Conservation (phyloP, 768 basidiomycete species). For the Hydnomerulius pinastri region DNA sequence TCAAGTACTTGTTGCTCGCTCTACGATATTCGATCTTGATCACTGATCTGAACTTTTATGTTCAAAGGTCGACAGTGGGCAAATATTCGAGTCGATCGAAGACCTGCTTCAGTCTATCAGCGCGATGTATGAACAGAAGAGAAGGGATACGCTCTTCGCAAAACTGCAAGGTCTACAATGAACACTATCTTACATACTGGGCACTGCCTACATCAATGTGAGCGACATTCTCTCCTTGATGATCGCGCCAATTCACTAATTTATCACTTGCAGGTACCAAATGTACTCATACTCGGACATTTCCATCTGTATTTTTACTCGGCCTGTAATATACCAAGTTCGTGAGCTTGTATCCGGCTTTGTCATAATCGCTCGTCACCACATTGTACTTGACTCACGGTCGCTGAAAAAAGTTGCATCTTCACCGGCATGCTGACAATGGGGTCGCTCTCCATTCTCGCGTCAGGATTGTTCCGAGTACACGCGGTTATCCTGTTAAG, state of each 20-base stretch:
- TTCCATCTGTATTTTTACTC: constrained; percentile 15
- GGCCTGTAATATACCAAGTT: constrained; percentile 7
- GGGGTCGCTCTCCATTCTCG: not conserved
- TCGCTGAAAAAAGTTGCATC: too few relatives aligned
- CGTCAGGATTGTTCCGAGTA: not conserved
- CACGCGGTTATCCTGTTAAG: not conserved
- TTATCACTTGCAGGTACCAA: not conserved
- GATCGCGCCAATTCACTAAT: constrained; percentile 5
- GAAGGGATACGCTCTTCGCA: constrained; percentile 47
- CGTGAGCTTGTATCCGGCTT: not conserved
- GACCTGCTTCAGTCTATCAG: constrained; percentile 56
- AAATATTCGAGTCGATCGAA: constrained; percentile 60
- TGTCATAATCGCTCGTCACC: too few relatives aligned
- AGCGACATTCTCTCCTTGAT: constrained; percentile 2
- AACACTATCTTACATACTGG: not conserved
- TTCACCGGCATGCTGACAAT: too few relatives aligned
- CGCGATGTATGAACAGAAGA: constrained; percentile 49
- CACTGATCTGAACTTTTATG: constrained; percentile 14
- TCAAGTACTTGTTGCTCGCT: constrained; percentile 38
- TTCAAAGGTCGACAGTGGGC: constrained; percentile 26
- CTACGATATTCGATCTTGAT: not conserved
- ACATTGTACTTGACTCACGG: not conserved
- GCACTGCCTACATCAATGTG: constrained; percentile 4
- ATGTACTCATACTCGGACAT: not conserved
- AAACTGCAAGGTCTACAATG: constrained; percentile 48